Evolutionary conservation across 768 basidiomycete genomes (phyloP).

Genomic region (Hericium coralloides): DNA sequence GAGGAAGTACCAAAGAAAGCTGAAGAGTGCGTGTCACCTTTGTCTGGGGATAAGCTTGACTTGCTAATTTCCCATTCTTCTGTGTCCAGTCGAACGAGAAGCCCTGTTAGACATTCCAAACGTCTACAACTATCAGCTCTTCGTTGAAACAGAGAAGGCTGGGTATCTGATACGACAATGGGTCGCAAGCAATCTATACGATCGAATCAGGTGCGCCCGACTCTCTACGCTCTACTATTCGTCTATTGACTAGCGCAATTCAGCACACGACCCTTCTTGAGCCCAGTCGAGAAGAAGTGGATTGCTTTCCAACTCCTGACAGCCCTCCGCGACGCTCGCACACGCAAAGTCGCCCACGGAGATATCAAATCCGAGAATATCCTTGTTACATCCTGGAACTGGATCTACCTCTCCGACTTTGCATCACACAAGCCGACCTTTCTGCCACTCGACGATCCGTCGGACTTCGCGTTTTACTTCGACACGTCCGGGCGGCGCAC

Average conservation of each 20-base stretch:
- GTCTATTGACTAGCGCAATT: background rate
- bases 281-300: constrained; percentile 93
- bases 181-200: constrained; percentile 90
- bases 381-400: constrained; percentile 92
- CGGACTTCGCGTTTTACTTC: constrained; percentile 97
- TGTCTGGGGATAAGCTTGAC: background rate
- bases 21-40: constrained; percentile 53
- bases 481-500: constrained; percentile 90
- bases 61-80: background rate
- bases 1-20: constrained; percentile 58
- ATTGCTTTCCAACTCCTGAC: constrained; percentile 89
- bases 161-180: constrained; percentile 94
- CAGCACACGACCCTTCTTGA: constrained; percentile 94
- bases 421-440: constrained; percentile 91
- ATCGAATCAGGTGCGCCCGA: constrained; percentile 79
- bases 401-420: constrained; percentile 93
- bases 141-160: constrained; percentile 92
- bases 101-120: constrained; percentile 78
- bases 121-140: constrained; percentile 80
- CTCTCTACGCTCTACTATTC: background rate
- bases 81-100: constrained; percentile 69
- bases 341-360: constrained; percentile 88
- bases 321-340: constrained; percentile 74
- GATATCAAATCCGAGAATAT: constrained; percentile 98
- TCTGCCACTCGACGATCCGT: constrained; percentile 91